These are phyloP conservation scores for Volvox reticuliferus DNA, from an alignment of 139 green algal species.

Conservation along the genomic window DNA sequence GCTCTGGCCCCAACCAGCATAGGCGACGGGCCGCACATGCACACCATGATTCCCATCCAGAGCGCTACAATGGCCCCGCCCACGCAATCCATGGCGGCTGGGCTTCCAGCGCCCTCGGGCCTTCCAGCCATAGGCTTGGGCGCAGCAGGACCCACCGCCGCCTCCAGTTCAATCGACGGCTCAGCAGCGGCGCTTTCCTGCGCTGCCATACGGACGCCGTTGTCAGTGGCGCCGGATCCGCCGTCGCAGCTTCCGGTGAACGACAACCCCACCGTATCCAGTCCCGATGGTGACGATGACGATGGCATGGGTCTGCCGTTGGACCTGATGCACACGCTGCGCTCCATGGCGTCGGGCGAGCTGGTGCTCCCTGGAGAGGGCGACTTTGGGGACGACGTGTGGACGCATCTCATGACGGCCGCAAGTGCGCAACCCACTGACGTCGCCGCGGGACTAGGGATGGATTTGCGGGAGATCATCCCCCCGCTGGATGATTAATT, in stretches of 20 bases:
- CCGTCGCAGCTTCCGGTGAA: neutral
- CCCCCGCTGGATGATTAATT: constrained; percentile 13
- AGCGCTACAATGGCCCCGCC: constrained; percentile 42
- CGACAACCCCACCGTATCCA: constrained; percentile 35
- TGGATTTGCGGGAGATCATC: constrained; percentile 31
- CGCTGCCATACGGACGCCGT: neutral
- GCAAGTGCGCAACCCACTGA: neutral
- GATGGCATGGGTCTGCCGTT: neutral
- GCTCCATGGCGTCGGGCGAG: constrained; percentile 18
- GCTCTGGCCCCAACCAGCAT: neutral
- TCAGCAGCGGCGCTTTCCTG: no score
- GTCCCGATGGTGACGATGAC: constrained; percentile 13
- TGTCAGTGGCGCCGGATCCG: neutral
- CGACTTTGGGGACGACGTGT: constrained; percentile 40
- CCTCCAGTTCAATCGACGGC: neutral
- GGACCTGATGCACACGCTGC: constrained; percentile 16
- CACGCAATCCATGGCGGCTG: constrained; percentile 20
- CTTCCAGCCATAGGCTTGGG: constrained; percentile 18
- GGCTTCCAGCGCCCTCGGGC: neutral
- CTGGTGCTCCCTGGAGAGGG: constrained; percentile 17
- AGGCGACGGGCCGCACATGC: neutral
- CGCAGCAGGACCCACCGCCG: neutral
- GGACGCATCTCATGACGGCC: constrained; percentile 7
- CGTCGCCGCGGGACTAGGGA: neutral
- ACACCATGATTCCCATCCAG: constrained; percentile 49